Evolutionary conservation across 805 yeast genomes (phyloP).

Genomic region (Saccharomyces cerevisiae): DNA sequence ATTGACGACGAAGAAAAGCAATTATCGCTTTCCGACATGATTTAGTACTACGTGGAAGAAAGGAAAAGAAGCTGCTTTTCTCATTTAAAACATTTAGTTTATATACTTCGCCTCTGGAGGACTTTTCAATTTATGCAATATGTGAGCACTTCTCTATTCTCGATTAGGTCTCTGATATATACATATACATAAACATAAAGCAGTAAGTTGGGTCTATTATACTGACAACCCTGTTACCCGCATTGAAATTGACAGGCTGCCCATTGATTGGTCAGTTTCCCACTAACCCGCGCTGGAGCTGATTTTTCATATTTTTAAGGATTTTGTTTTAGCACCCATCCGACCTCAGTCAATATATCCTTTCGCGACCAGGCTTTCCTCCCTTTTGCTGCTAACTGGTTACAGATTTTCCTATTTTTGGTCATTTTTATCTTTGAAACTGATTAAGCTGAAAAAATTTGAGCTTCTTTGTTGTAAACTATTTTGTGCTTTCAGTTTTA

Average conservation of each 20-base stretch:
- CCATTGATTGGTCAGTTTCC: neutral
- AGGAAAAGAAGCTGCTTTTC: neutral
- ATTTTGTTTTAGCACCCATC: neutral
- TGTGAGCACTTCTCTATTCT: conserved; percentile 1
- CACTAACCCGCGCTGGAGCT: neutral
- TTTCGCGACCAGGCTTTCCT: neutral
- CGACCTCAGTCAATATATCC: neutral
- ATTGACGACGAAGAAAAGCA: neutral
- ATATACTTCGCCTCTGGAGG: neutral
- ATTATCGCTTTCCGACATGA: neutral
- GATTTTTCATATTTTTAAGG: neutral
- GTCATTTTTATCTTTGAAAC: neutral
- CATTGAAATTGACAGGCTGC: neutral
- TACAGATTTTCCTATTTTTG: neutral
- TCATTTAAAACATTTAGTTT: neutral
- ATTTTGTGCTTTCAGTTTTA: neutral
- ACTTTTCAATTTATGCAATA: neutral
- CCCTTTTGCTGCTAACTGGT: neutral
- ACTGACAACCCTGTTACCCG: neutral
- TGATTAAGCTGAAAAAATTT: neutral
- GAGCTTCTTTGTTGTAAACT: neutral
- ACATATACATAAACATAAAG: no score
- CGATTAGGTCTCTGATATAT: neutral
- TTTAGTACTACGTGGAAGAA: neutral
- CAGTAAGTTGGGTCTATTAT: neutral